phyloP scores from a whole-genome alignment of 495 filamentous ascomycete species.

The Ascodesmis nigricans region DNA sequence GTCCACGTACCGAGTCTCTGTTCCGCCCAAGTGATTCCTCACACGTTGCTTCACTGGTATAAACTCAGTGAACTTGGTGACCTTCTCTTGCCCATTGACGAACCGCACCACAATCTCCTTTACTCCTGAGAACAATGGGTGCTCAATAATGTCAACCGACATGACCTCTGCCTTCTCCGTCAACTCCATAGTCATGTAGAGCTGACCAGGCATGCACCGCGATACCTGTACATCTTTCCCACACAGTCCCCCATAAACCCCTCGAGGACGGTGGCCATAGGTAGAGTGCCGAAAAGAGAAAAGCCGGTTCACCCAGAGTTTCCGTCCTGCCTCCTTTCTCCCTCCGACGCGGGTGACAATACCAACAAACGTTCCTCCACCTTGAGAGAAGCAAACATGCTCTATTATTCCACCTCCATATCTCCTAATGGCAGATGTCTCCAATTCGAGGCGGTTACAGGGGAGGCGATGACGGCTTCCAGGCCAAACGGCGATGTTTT shows the following conservation, averaged over 20 bases:
- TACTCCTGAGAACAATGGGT: slow-evolving; percentile 8
- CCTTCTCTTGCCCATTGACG: slow-evolving; percentile 6
- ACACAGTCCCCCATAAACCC: slow-evolving; percentile 6
- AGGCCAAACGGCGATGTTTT: slow-evolving; percentile 7
- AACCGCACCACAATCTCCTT: slow-evolving; percentile 9
- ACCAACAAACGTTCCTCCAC: slow-evolving; percentile 9
- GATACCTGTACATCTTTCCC: slow-evolving; percentile 5
- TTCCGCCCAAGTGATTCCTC: too few relatives aligned
- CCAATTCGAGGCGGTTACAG: slow-evolving; percentile 6
- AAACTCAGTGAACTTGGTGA: too few relatives aligned
- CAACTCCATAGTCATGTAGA: slow-evolving; percentile 14
- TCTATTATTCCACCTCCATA: too few relatives aligned
- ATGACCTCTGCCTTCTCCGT: slow-evolving; percentile 9
- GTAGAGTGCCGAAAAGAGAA: too few relatives aligned
- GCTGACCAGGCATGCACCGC: slow-evolving; percentile 10
- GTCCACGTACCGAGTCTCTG: too few relatives aligned
- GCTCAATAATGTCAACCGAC: slow-evolving; percentile 7
- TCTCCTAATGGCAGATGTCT: slow-evolving; percentile 7
- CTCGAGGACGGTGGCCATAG: slow-evolving; percentile 1
- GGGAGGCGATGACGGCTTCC: slow-evolving; percentile 9
- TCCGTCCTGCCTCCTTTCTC: slow-evolving; percentile 4
- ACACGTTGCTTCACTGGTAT: too few relatives aligned
- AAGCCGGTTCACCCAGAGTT: slow-evolving; percentile 12
- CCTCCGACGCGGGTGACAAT: slow-evolving; percentile 8
- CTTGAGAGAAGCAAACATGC: slow-evolving; percentile 9